These are phyloP conservation scores for Hysterium pulicare DNA, from an alignment of 2,329 filamentous ascomycete genomes.

Conservation along the genomic window DNA sequence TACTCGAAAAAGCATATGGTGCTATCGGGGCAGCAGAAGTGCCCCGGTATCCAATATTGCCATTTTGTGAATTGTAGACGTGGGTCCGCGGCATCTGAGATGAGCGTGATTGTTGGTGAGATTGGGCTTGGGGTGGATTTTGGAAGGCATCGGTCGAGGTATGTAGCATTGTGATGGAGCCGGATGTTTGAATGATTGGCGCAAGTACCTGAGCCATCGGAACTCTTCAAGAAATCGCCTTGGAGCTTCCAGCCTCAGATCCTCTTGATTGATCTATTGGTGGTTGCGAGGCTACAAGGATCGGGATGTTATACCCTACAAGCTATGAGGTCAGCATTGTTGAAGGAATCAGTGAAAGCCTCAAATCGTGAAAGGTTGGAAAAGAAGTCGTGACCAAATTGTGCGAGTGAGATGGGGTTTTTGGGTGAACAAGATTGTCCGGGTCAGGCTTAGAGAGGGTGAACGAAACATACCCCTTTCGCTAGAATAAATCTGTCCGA, in stretches of 20 bases:
- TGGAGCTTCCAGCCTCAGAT: background rate
- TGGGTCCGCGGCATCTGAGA: conserved; percentile 41
- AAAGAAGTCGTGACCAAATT: conserved; percentile 7
- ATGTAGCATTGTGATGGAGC: conserved; percentile 51
- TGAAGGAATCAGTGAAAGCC: too few species aligned
- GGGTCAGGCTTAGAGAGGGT: conserved; percentile 13
- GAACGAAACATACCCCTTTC: conserved; percentile 26
- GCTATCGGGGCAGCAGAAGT: conserved; percentile 45
- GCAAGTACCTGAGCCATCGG: conserved; percentile 47
- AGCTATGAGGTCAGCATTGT: too few species aligned
- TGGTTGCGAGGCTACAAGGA: too few species aligned
- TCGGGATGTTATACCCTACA: too few species aligned
- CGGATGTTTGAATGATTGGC: conserved; percentile 45
- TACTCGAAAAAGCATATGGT: conserved; percentile 49
- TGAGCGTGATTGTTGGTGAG: conserved; percentile 38
- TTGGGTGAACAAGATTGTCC: conserved; percentile 17
- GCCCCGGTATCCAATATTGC: conserved; percentile 40
- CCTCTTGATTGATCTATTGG: conserved; percentile 13
- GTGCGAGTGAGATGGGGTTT: conserved; percentile 15
- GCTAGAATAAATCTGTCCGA: conserved; percentile 11
- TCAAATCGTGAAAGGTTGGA: conserved; percentile 10
- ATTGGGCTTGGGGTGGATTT: conserved; percentile 31
- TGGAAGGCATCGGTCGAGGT: conserved; percentile 48
- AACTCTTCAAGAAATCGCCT: conserved; percentile 15
- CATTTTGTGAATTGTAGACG: conserved; percentile 42